Base-by-base conservation (phyloP, 1,139 yeast genomes). In the Magnusiomyces tetraspermus region DNA sequence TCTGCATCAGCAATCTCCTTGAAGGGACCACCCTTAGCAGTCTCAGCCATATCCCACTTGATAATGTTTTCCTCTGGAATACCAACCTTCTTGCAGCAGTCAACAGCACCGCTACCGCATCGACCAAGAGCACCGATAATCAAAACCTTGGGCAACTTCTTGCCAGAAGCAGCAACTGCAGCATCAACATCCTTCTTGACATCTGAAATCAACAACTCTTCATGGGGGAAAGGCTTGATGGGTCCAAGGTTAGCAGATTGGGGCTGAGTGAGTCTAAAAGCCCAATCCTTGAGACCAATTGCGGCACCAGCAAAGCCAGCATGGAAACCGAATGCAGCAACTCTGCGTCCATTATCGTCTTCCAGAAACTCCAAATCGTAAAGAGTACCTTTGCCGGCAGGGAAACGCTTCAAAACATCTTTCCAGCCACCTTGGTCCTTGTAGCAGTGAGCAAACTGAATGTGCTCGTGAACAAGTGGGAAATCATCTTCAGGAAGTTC, bases 241-340 rank as follows among this genome's bases (percentile, higher is more conserved):
- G 89, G 86, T 40, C 69, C 69, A 41, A 72, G 60, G 65, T 85
- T 74, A 60, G 85, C 82, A 62, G 79, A 79, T 63, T 80, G 82
- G 58, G 74, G 75, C 65, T 85, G 82, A 31, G 82, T 71, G 68
- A 85, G 92, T 72, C 90, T 89, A 74, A 85, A 85, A 49, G 95
- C 86, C 97, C 97, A 92, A 69, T 89, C 96, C 67, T 80, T 80
- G 52, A 90, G 77, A 64, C 98, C 98, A 53, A 92, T 73, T 31
- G 98, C 98, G 48, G 99, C 97, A 65, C 98, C 98, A 15, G 97
- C 98, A 67, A 94, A 92, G 24, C 98, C 98, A 48, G 99, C 98
- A 69, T 92, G 92, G 75, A 80, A 94, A 19, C 99, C 98, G 67
- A 92, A 92, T 15, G 98, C 98, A 49, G 98, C 99, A 42, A 94